A percentile compares a stretch with the other conserved stretches of the same genome.
Evolutionary conservation across 768 basidiomycete species (phyloP).

Genomic region (Trametes meyenii): DNA sequence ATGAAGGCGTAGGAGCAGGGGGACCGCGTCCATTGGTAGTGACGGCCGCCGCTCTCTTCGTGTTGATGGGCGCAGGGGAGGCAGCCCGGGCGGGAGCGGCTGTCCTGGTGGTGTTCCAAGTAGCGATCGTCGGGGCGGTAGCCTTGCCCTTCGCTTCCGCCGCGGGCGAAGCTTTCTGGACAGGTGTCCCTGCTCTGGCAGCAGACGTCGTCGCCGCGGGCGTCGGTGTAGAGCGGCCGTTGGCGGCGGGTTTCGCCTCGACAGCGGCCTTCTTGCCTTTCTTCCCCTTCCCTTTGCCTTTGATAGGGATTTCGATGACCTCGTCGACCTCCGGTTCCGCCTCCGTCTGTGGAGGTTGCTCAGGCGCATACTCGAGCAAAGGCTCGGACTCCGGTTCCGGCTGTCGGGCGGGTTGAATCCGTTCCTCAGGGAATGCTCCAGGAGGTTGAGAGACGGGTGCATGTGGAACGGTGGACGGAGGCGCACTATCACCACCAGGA

Average conservation of each 20-base stretch:
- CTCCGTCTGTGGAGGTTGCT: conserved; percentile 7
- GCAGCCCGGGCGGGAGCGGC: conserved; percentile 10
- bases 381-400: conserved; percentile 6
- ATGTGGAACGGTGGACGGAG: not conserved
- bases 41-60: not conserved
- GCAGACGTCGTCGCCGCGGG: conserved; percentile 1
- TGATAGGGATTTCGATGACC: conserved; percentile 19
- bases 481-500: conserved; percentile 12
- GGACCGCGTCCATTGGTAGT: conserved; percentile 1
- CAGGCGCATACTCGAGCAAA: conserved; percentile 6
- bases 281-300: conserved; percentile 21
- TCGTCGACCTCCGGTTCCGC: conserved; percentile 20
- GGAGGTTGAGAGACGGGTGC: conserved; percentile 10
- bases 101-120: conserved; percentile 5
- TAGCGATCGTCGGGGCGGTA: not conserved
- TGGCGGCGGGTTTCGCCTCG: conserved; percentile 6
- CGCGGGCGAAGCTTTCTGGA: not conserved
- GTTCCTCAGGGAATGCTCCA: conserved; percentile 22
- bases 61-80: conserved; percentile 21
- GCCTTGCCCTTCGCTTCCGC: conserved; percentile 10
- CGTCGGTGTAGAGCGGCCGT: conserved; percentile 18
- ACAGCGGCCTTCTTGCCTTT: conserved; percentile 17
- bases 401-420: not conserved
- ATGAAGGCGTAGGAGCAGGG: not conserved
- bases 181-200: not conserved